Percentiles rank a stretch among this genome's conserved stretches.
Conservation (phyloP, 1,139 yeast species). For the Hyphopichia khmerensis region DNA sequence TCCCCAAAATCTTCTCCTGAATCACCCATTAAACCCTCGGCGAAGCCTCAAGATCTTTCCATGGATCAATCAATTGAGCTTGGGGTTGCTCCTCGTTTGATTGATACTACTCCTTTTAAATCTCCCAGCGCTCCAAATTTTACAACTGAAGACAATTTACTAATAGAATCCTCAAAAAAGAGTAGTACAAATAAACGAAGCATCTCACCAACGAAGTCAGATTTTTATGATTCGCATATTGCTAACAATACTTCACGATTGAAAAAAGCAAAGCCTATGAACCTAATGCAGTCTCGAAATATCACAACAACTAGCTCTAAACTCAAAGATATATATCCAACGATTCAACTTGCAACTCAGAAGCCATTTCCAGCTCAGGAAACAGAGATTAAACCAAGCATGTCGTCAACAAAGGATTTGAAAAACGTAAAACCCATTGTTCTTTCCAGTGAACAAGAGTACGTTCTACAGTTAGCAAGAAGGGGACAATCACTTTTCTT, state of each 20-base stretch:
- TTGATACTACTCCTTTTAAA: too few relatives aligned
- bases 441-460: slow-evolving; percentile 42
- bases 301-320: neutral
- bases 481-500: slow-evolving; percentile 66
- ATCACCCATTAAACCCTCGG: too few relatives aligned
- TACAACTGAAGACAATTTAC: too few relatives aligned
- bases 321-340: slow-evolving; percentile 2
- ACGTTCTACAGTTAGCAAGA: slow-evolving; percentile 33
- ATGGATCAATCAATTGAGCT: too few relatives aligned
- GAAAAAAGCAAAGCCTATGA: neutral
- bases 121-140: too few relatives aligned
- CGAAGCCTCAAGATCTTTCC: too few relatives aligned
- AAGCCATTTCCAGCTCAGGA: slow-evolving; percentile 7
- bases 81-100: too few relatives aligned
- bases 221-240: neutral
- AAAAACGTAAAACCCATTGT: slow-evolving; percentile 36
- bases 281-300: neutral
- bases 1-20: too few relatives aligned
- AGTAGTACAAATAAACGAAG: neutral
- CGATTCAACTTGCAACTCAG: slow-evolving; percentile 17
- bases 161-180: too few relatives aligned
- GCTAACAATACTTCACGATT: too few relatives aligned
- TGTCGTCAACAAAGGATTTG: slow-evolving; percentile 4
- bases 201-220: neutral
- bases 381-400: too few relatives aligned